Evolutionary conservation across 2,329 filamentous ascomycete genomes (phyloP).

Genomic region (Calonectria crousiana): DNA sequence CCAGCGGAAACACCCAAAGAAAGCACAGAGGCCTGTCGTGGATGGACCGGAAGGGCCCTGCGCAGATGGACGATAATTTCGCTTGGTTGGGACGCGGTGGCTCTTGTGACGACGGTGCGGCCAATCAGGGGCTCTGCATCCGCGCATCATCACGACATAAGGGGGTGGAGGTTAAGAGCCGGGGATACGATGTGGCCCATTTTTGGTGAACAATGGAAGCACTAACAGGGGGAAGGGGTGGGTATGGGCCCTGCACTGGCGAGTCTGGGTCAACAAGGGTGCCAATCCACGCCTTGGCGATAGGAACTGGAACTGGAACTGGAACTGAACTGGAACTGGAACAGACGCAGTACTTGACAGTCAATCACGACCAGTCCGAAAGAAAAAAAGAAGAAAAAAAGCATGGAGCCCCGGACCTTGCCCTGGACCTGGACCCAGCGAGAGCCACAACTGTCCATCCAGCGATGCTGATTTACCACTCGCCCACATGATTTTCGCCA

Average conservation of each 20-base stretch:
- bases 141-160: conserved; percentile 42
- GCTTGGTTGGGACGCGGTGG: conserved; percentile 41
- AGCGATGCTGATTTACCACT: background rate
- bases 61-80: conserved; percentile 47
- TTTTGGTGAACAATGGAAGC: conserved; percentile 16
- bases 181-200: conserved; percentile 6
- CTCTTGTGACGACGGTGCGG: conserved; percentile 12
- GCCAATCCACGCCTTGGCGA: conserved; percentile 6
- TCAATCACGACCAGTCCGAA: conserved; percentile 17
- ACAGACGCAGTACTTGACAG: conserved; percentile 14
- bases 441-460: conserved; percentile 15
- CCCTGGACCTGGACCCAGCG: background rate
- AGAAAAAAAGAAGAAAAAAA: background rate
- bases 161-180: conserved; percentile 9
- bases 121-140: conserved; percentile 39
- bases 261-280: conserved; percentile 7
- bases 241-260: background rate
- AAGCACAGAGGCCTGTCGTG: conserved; percentile 6
- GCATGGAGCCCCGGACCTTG: background rate
- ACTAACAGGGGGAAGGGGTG: conserved; percentile 8
- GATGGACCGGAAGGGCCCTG: conserved; percentile 27
- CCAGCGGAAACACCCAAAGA: conserved; percentile 21
- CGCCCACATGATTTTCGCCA: conserved; percentile 1
- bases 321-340: conserved; percentile 9
- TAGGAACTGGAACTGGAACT: conserved; percentile 32